Evolutionary conservation across 768 basidiomycete genomes (phyloP).

Genomic region (Kwoniella pini): DNA sequence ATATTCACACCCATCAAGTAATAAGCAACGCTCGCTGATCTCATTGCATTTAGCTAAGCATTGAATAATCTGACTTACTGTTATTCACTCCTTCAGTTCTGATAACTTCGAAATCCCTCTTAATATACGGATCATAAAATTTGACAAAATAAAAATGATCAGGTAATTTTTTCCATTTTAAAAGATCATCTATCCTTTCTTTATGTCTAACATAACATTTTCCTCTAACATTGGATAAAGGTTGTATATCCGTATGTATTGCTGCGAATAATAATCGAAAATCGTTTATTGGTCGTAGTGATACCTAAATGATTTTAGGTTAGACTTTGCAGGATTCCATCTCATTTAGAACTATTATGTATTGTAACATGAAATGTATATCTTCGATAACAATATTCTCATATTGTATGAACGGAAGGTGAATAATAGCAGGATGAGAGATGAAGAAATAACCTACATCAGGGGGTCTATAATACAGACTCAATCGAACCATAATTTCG

Average conservation of each 20-base stretch:
- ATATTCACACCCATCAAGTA: not conserved
- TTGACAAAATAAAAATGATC: constrained; percentile 96
- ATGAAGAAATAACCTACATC: constrained; percentile 58
- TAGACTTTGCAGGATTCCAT: too few relatives aligned
- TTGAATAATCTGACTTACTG: constrained; percentile 63
- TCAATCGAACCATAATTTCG: constrained; percentile 71
- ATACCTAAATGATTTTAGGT: constrained; percentile 64
- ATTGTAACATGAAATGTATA: too few relatives aligned
- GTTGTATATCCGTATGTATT: constrained; percentile 94
- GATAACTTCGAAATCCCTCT: constrained; percentile 96
- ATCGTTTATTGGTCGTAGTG: constrained; percentile 85
- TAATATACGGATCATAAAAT: constrained; percentile 95
- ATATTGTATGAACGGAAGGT: not conserved
- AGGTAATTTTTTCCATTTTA: constrained; percentile 88
- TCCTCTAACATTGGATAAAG: constrained; percentile 87
- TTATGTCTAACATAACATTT: constrained; percentile 92
- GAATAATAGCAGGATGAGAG: not conserved
- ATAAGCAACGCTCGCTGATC: too few relatives aligned
- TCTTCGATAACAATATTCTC: too few relatives aligned
- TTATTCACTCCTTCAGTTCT: constrained; percentile 82
- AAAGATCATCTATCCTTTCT: constrained; percentile 90
- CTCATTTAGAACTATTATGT: too few relatives aligned
- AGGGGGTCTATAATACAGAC: constrained; percentile 94
- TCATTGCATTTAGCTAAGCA: too few relatives aligned
- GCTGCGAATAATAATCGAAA: constrained; percentile 88